Evolutionary conservation across 768 basidiomycete genomes (phyloP).

Genomic region (Mycena alexandri): DNA sequence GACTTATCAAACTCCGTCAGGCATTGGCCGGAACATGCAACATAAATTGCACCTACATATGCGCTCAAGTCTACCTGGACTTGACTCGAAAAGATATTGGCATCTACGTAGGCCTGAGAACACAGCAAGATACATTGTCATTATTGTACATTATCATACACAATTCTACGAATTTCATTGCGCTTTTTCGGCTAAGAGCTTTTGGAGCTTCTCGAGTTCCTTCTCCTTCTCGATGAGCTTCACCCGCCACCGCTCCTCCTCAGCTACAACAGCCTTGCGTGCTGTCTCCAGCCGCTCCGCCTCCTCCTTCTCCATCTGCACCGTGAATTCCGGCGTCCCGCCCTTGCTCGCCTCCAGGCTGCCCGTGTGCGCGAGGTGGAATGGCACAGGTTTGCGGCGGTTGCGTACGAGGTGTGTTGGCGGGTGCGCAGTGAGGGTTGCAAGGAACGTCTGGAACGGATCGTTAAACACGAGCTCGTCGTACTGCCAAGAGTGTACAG

Average conservation of each 20-base stretch:
- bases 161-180: constrained; percentile 5
- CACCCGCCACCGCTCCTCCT: constrained; percentile 80
- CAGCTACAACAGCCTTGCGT: constrained; percentile 73
- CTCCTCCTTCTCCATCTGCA: constrained; percentile 90
- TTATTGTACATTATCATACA: not conserved
- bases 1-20: too few relatives aligned
- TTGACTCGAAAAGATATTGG: too few relatives aligned
- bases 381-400: constrained; percentile 75
- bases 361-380: constrained; percentile 74
- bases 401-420: constrained; percentile 83
- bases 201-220: constrained; percentile 79
- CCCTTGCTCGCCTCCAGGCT: constrained; percentile 76
- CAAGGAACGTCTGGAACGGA: constrained; percentile 89
- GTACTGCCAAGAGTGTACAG: constrained; percentile 98
- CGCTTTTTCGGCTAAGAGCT: constrained; percentile 54
- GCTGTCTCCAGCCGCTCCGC: constrained; percentile 84
- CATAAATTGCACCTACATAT: too few relatives aligned
- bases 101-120: too few relatives aligned
- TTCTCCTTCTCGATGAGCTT: constrained; percentile 85
- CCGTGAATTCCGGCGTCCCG: constrained; percentile 86
- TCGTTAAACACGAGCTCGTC: constrained; percentile 98
- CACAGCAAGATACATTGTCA: not conserved
- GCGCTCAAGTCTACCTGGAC: too few relatives aligned
- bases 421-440: constrained; percentile 82
- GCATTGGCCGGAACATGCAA: too few relatives aligned